Base-by-base conservation (phyloP, 2,329 filamentous ascomycete genomes). In the Sporothrix protearum region DNA sequence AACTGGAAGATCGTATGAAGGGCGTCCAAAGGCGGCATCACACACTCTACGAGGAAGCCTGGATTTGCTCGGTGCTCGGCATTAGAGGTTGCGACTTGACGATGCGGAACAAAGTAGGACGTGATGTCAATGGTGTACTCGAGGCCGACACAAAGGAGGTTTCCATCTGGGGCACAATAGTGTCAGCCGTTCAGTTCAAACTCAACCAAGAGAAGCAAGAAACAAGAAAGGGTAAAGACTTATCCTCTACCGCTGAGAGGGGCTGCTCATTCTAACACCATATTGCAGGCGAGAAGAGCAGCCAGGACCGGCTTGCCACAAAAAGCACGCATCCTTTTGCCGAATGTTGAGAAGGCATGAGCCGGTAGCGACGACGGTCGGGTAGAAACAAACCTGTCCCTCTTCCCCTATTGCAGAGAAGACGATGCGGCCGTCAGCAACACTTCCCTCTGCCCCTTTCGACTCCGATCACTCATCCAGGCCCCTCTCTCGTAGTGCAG, bases 161-260 rank as follows among this genome's bases (percentile, higher is more conserved):
- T 57, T 5, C 16, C n/a, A 64, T 22, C 59, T 64, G 36, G n/a
- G 25, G 19, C 25, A 14, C 19, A 25, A 5, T 28, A 8, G 36
- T 59, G 55, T 64, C 28, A 64, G 59, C 36, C 5, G 2, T 45
- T 42, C n/a, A 59, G 3, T n/a, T 51, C 10, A 19, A 63, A 42
- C 45, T 22, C 19, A 45, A 53, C 28, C 39, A 57, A 68, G 45
- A 64, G 49, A 12, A 53, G 42, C 16, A 3, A 25, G 30, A n/a
- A 67, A 51, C 25, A 30, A 4, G 28, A 42, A 36, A 10, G 55
- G 28, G 39, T 28, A 30, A 69, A 64, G 57, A 86, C 85, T 86
- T 86, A 87, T 86, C 85, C 83, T 81, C 82, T 79, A 73, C 71
- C 69, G 70, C 74, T 75, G 76, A 80, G 81, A 81, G 83, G 85